A percentile compares a stretch with the other conserved stretches of the same genome.
Conservation (phyloP, 1,284 basidiomycete genomes). For the Schizophyllum commune region DNA sequence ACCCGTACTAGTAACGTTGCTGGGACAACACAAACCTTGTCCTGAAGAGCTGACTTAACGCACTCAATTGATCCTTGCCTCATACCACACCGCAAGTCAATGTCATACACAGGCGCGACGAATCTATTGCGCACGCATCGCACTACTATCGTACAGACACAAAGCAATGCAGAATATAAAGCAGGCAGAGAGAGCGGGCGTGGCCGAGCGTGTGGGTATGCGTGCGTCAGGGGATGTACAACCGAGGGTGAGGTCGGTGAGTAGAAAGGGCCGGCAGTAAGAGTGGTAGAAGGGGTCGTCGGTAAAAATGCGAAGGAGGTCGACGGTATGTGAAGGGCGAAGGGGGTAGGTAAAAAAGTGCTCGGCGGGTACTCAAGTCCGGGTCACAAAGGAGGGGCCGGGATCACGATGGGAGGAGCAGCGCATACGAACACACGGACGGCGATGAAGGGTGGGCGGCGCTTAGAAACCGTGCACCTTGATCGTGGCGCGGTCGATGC, state of each 20-base stretch:
- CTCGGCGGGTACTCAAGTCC: too few relatives aligned
- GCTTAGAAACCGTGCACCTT: constrained; percentile 83
- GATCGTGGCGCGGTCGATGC: constrained; percentile 65
- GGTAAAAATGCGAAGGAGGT: background rate
- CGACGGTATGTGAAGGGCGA: background rate
- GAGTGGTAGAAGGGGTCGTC: too few relatives aligned
- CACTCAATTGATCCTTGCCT: too few relatives aligned
- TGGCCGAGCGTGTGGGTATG: background rate
- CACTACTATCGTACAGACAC: constrained; percentile 3
- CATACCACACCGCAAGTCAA: too few relatives aligned
- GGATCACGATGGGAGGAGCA: background rate
- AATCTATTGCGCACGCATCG: background rate
- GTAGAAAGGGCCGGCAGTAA: too few relatives aligned
- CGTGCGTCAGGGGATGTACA: background rate
- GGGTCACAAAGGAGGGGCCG: background rate
- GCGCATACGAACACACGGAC: background rate
- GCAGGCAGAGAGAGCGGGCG: background rate
- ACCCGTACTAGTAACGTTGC: too few relatives aligned
- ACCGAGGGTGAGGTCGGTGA: background rate
- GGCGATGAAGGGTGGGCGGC: background rate
- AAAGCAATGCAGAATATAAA: background rate
- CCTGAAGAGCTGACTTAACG: too few relatives aligned
- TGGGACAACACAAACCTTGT: too few relatives aligned
- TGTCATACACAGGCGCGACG: background rate
- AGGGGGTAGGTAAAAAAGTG: too few relatives aligned